phyloP scores from a whole-genome alignment of 208 protist genomes.

The Crithidia thermophila region DNA sequence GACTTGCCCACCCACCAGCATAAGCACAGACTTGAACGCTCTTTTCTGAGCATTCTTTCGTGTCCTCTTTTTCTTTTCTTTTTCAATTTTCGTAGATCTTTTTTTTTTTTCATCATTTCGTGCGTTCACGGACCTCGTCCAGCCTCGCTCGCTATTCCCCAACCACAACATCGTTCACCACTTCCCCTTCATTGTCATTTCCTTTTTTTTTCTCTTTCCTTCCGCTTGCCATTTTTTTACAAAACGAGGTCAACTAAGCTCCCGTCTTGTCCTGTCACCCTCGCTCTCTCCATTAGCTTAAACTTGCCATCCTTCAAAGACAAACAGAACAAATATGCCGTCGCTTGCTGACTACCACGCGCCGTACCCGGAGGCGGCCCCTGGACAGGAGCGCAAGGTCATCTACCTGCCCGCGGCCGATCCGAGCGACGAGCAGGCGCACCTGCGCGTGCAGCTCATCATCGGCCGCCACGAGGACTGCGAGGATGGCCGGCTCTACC shows the following conservation, averaged over 20 bases:
- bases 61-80: no score
- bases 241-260: no score
- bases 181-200: no score
- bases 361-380: constrained; percentile 63
- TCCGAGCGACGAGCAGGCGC: constrained; percentile 25
- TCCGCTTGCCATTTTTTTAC: not conserved
- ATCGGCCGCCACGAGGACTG: constrained; percentile 54
- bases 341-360: constrained; percentile 59
- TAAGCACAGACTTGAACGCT: no score
- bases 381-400: constrained; percentile 69
- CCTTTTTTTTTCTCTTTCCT: not conserved
- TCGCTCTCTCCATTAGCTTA: not conserved
- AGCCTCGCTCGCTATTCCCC: no score
- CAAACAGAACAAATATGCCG: constrained; percentile 23
- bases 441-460: constrained; percentile 73
- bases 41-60: no score
- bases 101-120: no score
- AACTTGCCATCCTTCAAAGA: not conserved
- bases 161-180: no score
- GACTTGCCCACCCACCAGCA: no score
- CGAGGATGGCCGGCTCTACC: constrained; percentile 53
- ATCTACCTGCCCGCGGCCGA: constrained; percentile 69
- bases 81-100: not conserved
- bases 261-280: not conserved
- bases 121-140: no score